phyloP scores from a whole-genome alignment of 129 eudicot species.

The Solidago caesia region DNA sequence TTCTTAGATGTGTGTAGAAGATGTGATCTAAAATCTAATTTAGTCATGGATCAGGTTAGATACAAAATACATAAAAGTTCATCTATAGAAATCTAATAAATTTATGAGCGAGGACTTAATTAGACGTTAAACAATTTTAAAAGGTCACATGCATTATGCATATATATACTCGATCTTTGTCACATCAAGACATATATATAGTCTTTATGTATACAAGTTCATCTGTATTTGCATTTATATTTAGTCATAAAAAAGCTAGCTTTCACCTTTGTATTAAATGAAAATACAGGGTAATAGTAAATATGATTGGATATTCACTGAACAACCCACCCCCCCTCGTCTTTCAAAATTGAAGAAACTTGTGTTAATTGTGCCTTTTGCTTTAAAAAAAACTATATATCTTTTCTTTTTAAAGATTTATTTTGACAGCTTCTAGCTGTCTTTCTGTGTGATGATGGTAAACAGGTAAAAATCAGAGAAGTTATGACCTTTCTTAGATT shows the following conservation, averaged over 20 bases:
- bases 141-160: constrained; percentile 38
- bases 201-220: constrained; percentile 28
- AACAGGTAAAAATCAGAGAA: constrained; percentile 43
- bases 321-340: constrained; percentile 44
- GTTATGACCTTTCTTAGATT: constrained; percentile 42
- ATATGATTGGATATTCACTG: constrained; percentile 43
- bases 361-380: constrained; percentile 37
- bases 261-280: constrained; percentile 40
- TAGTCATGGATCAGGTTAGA: neutral
- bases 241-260: constrained; percentile 33
- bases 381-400: constrained; percentile 16
- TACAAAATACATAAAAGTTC: too few relatives aligned
- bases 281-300: constrained; percentile 42
- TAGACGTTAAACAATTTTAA: constrained; percentile 26
- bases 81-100: neutral
- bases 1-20: too few relatives aligned
- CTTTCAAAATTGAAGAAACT: constrained; percentile 41
- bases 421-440: constrained; percentile 53
- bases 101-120: constrained; percentile 9
- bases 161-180: constrained; percentile 29
- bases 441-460: constrained; percentile 43
- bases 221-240: constrained; percentile 55
- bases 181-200: constrained; percentile 35
- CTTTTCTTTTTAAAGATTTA: constrained; percentile 3
- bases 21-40: neutral